Evolutionary conservation across 163 green algal species (phyloP), one percentile per base, ranked within the genome.

Genomic region (Smithsoniella earleae): DNA sequence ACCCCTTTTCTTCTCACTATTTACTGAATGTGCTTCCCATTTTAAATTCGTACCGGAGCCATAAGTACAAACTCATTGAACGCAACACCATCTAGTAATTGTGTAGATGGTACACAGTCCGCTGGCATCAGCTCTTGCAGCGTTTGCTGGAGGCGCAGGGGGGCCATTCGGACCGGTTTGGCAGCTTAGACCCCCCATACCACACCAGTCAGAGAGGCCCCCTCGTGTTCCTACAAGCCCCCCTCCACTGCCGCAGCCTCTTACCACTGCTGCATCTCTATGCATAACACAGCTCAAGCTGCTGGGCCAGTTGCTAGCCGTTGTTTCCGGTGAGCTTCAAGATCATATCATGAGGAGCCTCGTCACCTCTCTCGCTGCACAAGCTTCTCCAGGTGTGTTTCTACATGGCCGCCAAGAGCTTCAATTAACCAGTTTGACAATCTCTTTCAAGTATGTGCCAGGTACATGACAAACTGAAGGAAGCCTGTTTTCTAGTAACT

Each of bases 221-320:
- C 58, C 58, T 16, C 58, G 58, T 43, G 58, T 69, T 16, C 18
- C 5, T 16, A 16, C 20, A 1, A 6, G 22, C 16, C 58, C 58
- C 1, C 58, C 58, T 30, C 58, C 27, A 31, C 58, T 69, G 58
- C 58, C 58, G 1, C 58, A 69, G 58, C 58, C 58, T 5, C 27
- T 40, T 30, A 45, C 58, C 25, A 34, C 25, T 16, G 25, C 30
- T 33, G 58, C 58, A 30, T 30, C 58, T 30, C 58, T 69, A 20
- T 30, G 30, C 30, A 69, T 44, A 16, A 69, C 58, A 16, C 58
- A 69, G 58, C 58, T 69, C 30, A 30, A 38, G 58, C 58, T 69
- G n/a, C 58, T 69, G 1, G 58, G 58, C 5, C 58, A 31, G 1
- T 30, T 69, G 58, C 43, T 69, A 25, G 58, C n/a, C 58, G 58